phyloP scores from a whole-genome alignment of 208 protist species.

The Trichomonas vaginalis region DNA sequence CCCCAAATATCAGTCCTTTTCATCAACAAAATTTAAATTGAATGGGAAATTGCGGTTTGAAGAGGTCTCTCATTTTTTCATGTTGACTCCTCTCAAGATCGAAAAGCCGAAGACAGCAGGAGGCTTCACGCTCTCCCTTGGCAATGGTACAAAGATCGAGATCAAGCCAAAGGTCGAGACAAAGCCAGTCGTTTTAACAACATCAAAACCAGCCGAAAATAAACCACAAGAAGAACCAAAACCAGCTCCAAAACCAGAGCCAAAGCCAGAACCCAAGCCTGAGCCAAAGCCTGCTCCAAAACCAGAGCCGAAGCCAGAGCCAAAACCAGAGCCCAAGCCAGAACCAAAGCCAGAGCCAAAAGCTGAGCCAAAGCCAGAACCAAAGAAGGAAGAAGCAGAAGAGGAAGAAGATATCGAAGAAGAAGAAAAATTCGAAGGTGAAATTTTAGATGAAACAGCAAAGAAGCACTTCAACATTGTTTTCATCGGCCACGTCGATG shows the following conservation, averaged over 20 bases:
- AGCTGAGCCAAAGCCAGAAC: neutral
- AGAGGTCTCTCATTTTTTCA: neutral
- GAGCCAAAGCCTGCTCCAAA: neutral
- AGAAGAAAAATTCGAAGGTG: neutral
- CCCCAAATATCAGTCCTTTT: no score
- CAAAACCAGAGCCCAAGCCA: neutral
- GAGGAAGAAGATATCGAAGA: conserved; percentile 15
- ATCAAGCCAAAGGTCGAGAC: neutral
- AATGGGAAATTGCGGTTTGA: neutral
- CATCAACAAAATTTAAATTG: neutral
- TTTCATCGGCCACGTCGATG: conserved; percentile 96
- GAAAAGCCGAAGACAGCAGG: neutral
- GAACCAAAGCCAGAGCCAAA: neutral
- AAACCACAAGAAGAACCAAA: neutral
- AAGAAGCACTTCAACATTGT: conserved; percentile 81
- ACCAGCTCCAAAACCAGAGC: neutral
- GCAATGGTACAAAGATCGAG: neutral
- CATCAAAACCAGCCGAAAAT: neutral
- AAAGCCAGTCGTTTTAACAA: neutral
- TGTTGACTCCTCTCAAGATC: neutral
- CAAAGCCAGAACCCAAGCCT: neutral
- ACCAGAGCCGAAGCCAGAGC: neutral
- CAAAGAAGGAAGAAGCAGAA: neutral
- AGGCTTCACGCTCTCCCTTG: neutral
- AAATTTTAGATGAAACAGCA: conserved; percentile 17